Evolutionary conservation across 2,329 filamentous ascomycete genomes (phyloP).

Genomic region (Penicillium sp.): DNA sequence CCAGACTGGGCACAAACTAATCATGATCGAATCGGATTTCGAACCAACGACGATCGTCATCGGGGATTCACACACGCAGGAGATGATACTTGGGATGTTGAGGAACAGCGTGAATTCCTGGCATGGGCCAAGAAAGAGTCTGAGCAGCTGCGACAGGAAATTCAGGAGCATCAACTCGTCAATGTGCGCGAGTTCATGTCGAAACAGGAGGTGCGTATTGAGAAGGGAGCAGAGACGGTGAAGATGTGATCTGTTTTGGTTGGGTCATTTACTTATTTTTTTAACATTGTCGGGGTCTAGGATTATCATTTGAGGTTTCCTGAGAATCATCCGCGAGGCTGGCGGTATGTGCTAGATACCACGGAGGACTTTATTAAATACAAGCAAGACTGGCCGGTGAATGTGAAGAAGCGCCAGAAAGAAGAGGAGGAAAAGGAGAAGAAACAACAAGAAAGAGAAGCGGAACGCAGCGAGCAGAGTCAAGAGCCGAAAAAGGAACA

Average conservation of each 20-base stretch:
- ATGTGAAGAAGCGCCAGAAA: slow-evolving; percentile 36
- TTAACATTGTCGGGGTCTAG: slow-evolving; percentile 13
- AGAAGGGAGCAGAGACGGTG: neutral
- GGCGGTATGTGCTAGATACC: slow-evolving; percentile 47
- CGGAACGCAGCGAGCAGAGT: slow-evolving; percentile 13
- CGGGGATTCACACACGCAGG: neutral
- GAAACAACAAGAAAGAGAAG: neutral
- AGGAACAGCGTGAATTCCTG: slow-evolving; percentile 1
- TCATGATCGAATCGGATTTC: neutral
- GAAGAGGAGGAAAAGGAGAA: slow-evolving; percentile 12
- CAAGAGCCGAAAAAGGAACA: slow-evolving; percentile 13
- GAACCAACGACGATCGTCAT: neutral
- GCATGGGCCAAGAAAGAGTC: neutral
- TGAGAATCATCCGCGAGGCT: slow-evolving; percentile 42
- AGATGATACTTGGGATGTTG: slow-evolving; percentile 1
- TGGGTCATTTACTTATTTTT: neutral
- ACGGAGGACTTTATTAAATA: slow-evolving; percentile 48
- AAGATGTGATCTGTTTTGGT: too few species aligned
- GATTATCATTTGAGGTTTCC: slow-evolving; percentile 43
- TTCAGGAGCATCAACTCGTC: neutral
- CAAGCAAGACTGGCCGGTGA: slow-evolving; percentile 45
- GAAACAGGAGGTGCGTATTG: neutral
- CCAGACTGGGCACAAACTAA: neutral
- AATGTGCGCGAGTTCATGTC: neutral
- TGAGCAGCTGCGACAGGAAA: neutral